Base-by-base conservation (phyloP, 2,329 filamentous ascomycete genomes). In the Eurotiales sp. region DNA sequence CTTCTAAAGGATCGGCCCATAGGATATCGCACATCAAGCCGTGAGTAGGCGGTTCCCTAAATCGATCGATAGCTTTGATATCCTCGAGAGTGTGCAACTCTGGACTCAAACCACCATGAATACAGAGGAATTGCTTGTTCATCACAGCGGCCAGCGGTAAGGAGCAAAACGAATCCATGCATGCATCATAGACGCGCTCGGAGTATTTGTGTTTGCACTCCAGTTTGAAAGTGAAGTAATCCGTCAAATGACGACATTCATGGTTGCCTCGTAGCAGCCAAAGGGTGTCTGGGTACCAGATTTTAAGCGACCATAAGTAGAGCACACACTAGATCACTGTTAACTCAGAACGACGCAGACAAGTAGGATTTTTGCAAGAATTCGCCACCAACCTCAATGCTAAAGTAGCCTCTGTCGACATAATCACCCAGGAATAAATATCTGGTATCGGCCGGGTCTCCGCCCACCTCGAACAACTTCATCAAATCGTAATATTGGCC, bases 121-220 rank as follows among this genome's bases (percentile, higher is more conserved):
- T 97, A 70, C 93, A 99, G 60, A 99, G 77, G 73, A 99, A 99
- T 72, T 99, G 93, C 79, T 99, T 99, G 82, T 99, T 99, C 93
- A 99, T 99, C 60, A 99, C 86, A 23, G 93, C 93, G 52, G 93
- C 93, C 61, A 99, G 78, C 25, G 93, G 93, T 57, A 99, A 77
- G 58, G 87, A 81, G 76, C 93, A 99, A 80, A 99, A 99, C 0
- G 93, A 95, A 59, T 99, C 92, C 84, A 96, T 95, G 76, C 93
- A 97, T 52, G 93, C 92, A 66, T 99, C 92, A 70, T 99, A 99
- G 54, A 99, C 82, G 58, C 82, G 82, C 75, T 97, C 93, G 29
- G 90, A 96, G 75, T 99, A 99, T 73, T 99, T 99, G 82, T 99
- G 93, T 77, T 96, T 96, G 81, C 93, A 99, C 73, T 99, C 93